These are phyloP conservation scores for Citrullus colocynthis DNA, from an alignment of 306 rosid genomes.

Conservation along the genomic window DNA sequence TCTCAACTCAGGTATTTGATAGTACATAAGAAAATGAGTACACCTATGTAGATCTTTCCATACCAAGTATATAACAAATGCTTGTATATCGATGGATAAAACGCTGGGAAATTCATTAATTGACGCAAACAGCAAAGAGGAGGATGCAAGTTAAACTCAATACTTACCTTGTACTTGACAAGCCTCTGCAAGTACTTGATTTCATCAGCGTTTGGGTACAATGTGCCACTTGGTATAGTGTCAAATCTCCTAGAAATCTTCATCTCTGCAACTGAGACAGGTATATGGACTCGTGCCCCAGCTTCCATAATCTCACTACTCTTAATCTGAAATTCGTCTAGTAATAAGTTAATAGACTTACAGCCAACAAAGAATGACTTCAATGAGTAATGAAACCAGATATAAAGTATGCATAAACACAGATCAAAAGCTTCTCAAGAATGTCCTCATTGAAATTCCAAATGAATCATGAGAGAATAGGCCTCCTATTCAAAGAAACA, in stretches of 20 bases:
- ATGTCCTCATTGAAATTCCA: neutral
- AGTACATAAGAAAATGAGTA: neutral
- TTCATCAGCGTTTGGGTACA: constrained; percentile 91
- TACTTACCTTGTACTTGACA: constrained; percentile 70
- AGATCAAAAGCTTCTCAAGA: neutral
- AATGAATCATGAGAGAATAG: neutral
- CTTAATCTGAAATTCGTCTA: constrained; percentile 55
- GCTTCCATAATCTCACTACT: constrained; percentile 57
- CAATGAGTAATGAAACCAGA: constrained; percentile 14
- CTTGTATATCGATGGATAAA: constrained; percentile 2
- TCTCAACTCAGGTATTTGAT: neutral
- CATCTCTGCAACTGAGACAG: constrained; percentile 76
- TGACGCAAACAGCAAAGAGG: constrained; percentile 7
- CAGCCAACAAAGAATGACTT: neutral
- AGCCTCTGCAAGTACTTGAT: constrained; percentile 86
- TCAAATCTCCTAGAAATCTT: constrained; percentile 76
- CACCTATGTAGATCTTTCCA: neutral
- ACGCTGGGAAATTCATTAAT: neutral
- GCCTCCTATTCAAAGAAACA: constrained; percentile 5
- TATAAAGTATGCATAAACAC: neutral
- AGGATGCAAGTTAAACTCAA: constrained; percentile 1
- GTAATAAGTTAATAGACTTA: neutral
- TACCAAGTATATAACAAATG: neutral
- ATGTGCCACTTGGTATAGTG: constrained; percentile 83
- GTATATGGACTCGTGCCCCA: constrained; percentile 49